These are phyloP conservation scores for Fusarium beomiforme DNA, from an alignment of 2,329 filamentous ascomycete genomes.

Conservation along the genomic window DNA sequence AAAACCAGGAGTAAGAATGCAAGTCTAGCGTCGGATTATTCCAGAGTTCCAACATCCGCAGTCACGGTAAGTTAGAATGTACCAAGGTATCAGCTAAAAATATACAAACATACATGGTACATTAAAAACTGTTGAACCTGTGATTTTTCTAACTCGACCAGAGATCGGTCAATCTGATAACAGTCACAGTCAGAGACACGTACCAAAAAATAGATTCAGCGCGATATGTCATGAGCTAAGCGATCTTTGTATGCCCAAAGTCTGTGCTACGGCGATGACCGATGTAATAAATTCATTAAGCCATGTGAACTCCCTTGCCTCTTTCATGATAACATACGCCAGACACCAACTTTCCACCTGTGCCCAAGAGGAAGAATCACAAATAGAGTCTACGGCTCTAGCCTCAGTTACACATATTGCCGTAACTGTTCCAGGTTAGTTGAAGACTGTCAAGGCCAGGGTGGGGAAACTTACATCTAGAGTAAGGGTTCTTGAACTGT, in stretches of 20 bases:
- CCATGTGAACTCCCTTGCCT: conserved; percentile 5
- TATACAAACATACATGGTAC: not conserved
- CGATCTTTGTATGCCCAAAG: not conserved
- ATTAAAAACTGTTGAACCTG: not conserved
- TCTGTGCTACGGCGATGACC: not conserved
- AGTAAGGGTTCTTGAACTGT: conserved; percentile 90
- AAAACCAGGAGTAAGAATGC: no score
- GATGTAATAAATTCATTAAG: conserved; percentile 10
- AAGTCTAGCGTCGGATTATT: no score
- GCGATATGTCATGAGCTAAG: not conserved
- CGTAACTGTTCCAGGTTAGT: conserved; percentile 43
- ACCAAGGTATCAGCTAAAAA: not conserved
- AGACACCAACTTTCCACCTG: conserved; percentile 8
- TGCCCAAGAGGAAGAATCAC: conserved; percentile 6
- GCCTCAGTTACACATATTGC: conserved; percentile 46
- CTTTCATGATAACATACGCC: not conserved
- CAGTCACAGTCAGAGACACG: not conserved
- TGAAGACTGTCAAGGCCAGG: not conserved
- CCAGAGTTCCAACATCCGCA: no score
- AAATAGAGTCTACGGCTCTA: not conserved
- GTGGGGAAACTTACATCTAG: conserved; percentile 80
- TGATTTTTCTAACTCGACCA: not conserved
- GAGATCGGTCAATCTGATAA: not conserved
- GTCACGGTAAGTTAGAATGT: no score
- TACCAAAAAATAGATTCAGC: not conserved